These are phyloP conservation scores for Tulasnella calospora DNA, from an alignment of 768 basidiomycete species.

Conservation along the genomic window DNA sequence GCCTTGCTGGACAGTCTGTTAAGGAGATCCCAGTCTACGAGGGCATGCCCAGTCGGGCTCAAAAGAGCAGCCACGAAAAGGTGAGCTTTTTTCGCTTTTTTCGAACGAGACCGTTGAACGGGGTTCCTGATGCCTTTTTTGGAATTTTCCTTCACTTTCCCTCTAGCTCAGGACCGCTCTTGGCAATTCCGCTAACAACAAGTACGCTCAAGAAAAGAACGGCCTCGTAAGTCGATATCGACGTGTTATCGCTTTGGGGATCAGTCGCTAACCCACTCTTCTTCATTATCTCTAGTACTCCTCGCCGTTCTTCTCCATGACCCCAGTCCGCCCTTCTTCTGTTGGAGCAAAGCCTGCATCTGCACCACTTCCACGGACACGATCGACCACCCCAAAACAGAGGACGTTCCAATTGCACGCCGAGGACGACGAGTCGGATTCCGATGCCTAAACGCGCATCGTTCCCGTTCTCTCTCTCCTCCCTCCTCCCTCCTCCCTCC, in stretches of 20 bases:
- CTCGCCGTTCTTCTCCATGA: constrained; percentile 19
- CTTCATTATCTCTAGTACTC: constrained; percentile 3
- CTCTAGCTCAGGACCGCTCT: constrained; percentile 17
- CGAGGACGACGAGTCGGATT: constrained; percentile 6
- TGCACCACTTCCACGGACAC: constrained; percentile 5
- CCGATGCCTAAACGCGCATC: neutral
- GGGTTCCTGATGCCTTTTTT: neutral
- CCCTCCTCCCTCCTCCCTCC: neutral
- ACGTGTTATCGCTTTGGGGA: neutral
- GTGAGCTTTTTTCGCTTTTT: constrained; percentile 4
- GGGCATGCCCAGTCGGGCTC: constrained; percentile 24
- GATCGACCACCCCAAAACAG: constrained; percentile 4
- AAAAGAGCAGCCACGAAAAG: constrained; percentile 26
- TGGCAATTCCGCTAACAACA: neutral
- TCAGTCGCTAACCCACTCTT: neutral
- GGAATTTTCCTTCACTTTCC: neutral
- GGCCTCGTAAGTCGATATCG: constrained; percentile 14
- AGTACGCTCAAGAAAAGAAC: constrained; percentile 18
- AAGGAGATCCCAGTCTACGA: constrained; percentile 23
- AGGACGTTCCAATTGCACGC: constrained; percentile 14
- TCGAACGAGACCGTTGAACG: neutral
- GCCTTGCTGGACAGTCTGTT: neutral
- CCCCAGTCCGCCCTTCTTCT: constrained; percentile 2
- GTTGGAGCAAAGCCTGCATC: constrained; percentile 7
- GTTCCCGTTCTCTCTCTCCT: neutral